Evolutionary conservation across 2,329 filamentous ascomycete genomes (phyloP), one percentile per base, ranked within the genome.

Genomic region (Emericellopsis atlantica): DNA sequence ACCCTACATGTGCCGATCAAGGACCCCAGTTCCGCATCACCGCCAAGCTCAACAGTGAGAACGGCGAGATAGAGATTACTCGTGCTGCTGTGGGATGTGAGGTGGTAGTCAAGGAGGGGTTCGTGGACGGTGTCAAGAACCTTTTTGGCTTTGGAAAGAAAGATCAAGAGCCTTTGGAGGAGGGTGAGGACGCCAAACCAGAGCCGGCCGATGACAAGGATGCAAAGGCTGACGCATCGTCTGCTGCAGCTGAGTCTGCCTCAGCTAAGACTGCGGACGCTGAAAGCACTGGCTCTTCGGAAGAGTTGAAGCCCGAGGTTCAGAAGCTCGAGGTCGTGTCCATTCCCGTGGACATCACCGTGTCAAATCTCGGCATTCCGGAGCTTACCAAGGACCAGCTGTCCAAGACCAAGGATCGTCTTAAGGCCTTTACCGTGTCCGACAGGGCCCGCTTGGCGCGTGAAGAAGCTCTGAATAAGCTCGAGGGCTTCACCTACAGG

Each of bases 81-180:
- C 77, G 77, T 51, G 84, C 83, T n/a, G 73, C 73, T 43, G 80
- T 92, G 6, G 89, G 89, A 58, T 98, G 92, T 54, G 85, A 94
- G 57, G 76, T 82, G 22, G 84, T 93, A 40, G 72, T 71, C 5
- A 86, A 88, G 58, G 85, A 84, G 47, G 80, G 82, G 40, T 75
- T 96, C 38, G 84, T 95, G 37, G 90, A 95, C 54, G 89, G 87
- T 35, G 86, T 96, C 49, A 98, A 98, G 71, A 93, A 89, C 48
- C 76, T 95, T 46, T 93, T 98, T 55, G 92, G 92, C 6, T 89
- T 96, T 56, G 92, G 90, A 22, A 84, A 84, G 54, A 94, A 94
- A 64, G 83, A 84, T 26, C 84, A 90, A 42, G 84, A 95, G 61
- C 69, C 72, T 5, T 57, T 95, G 29, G 83, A 81, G 38, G 82